A percentile compares a stretch with the other conserved stretches of the same genome.
Evolutionary conservation across 1,139 yeast species (phyloP).

Genomic region (Pichia sp.): DNA sequence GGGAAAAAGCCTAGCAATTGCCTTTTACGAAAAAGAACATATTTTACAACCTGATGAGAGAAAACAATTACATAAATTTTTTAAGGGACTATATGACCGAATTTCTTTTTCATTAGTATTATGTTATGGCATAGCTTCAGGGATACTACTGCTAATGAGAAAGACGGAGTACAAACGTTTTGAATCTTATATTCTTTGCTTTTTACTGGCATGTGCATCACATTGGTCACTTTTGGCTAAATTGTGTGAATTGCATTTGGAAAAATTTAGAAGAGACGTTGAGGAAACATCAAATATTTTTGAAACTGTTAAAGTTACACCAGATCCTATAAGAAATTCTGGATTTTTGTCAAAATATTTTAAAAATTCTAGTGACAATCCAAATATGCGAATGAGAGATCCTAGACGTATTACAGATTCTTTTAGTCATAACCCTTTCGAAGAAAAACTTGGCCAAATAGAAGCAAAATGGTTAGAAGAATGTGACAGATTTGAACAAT

Average conservation of each 20-base stretch:
- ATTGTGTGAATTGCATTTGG: constrained; percentile 14
- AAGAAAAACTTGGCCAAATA: too few species aligned
- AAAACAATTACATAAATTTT: constrained; percentile 19
- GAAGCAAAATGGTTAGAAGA: too few species aligned
- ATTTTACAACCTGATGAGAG: constrained; percentile 19
- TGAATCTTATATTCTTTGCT: constrained; percentile 21
- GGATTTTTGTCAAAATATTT: constrained; percentile 27
- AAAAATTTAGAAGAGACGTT: constrained; percentile 11
- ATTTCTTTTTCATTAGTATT: constrained; percentile 19
- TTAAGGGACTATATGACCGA: constrained; percentile 17
- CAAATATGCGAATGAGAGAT: constrained; percentile 21
- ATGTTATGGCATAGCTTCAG: constrained; percentile 24
- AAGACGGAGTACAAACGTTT: constrained; percentile 13
- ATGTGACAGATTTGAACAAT: too few species aligned
- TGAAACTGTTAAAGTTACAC: constrained; percentile 19
- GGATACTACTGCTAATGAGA: constrained; percentile 20
- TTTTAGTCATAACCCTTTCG: too few species aligned
- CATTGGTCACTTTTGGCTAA: constrained; percentile 11
- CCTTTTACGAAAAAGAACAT: constrained; percentile 25
- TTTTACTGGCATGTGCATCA: constrained; percentile 18
- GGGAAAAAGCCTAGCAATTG: constrained; percentile 18
- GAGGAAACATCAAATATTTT: constrained; percentile 16
- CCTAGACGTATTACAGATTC: constrained; percentile 18
- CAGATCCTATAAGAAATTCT: constrained; percentile 22
- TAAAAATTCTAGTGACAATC: constrained; percentile 20